A percentile compares a stretch with the other conserved stretches of the same genome.
phyloP scores from a whole-genome alignment of 306 rosid species.

The Quercus bicolor region DNA sequence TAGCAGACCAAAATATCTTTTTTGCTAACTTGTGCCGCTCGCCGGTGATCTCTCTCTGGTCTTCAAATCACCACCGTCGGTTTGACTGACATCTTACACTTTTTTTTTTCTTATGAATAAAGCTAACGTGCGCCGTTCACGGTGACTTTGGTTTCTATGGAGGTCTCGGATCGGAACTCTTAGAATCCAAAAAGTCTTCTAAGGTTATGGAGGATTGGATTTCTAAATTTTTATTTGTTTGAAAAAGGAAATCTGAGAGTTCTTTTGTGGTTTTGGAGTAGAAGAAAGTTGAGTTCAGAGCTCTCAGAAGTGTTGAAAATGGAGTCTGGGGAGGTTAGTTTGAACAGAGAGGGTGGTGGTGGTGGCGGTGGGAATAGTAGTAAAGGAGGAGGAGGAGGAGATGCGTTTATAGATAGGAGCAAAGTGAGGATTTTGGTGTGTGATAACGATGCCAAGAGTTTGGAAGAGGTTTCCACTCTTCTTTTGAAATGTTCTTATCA shows the following conservation, averaged over 20 bases:
- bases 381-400: slow-evolving; percentile 31
- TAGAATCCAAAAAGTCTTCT: not conserved
- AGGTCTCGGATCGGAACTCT: slow-evolving; percentile 3
- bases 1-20: not conserved
- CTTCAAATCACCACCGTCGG: not conserved
- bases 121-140: slow-evolving; percentile 11
- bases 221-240: not conserved
- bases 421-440: slow-evolving; percentile 92
- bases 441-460: slow-evolving; percentile 72
- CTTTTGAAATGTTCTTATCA: slow-evolving; percentile 87
- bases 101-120: not conserved
- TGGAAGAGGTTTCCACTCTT: slow-evolving; percentile 74
- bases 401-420: slow-evolving; percentile 72
- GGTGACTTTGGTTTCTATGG: slow-evolving; percentile 26
- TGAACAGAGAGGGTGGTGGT: slow-evolving; percentile 47
- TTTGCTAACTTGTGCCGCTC: slow-evolving; percentile 41
- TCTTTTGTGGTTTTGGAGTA: not conserved
- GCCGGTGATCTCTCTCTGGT: not conserved
- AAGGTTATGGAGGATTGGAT: not conserved
- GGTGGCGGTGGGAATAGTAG: slow-evolving; percentile 29
- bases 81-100: not conserved
- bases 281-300: not conserved
- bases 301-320: slow-evolving; percentile 18
- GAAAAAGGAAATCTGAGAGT: not conserved
- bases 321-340: slow-evolving; percentile 54